These are phyloP conservation scores for Zelopaecilomyces penicillatus DNA, from an alignment of 2,329 filamentous ascomycete genomes.

Conservation along the genomic window DNA sequence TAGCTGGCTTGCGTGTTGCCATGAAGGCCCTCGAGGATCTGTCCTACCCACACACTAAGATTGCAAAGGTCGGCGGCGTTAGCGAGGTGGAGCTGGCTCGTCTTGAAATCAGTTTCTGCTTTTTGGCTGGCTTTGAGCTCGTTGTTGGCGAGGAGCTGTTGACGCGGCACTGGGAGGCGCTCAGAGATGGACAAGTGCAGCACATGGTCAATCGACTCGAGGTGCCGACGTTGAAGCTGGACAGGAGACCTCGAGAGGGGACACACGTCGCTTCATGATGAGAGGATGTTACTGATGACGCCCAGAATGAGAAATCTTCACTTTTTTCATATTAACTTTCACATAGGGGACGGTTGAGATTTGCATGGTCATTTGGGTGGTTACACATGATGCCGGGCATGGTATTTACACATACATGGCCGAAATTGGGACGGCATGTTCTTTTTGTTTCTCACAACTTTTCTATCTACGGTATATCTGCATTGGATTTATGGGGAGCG, in stretches of 20 bases:
- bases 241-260: slow-evolving; percentile 2
- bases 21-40: slow-evolving; percentile 95
- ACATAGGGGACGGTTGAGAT: no score
- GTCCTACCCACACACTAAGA: slow-evolving; percentile 73
- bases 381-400: no score
- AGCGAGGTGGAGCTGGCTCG: slow-evolving; percentile 71
- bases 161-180: slow-evolving; percentile 24
- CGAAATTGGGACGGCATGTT: no score
- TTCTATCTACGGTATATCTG: no score
- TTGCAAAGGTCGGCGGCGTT: slow-evolving; percentile 84
- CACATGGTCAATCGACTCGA: slow-evolving; percentile 17
- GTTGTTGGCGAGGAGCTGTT: slow-evolving; percentile 37
- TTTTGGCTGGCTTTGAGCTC: slow-evolving; percentile 76
- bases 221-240: slow-evolving; percentile 21
- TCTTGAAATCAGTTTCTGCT: slow-evolving; percentile 84
- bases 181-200: slow-evolving; percentile 22
- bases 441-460: no score
- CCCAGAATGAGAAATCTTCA: no score
- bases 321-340: no score
- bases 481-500: no score
- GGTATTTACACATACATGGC: no score
- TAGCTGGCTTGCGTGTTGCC: slow-evolving; percentile 77
- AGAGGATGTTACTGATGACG: no score
- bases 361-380: no score
- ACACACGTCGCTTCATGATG: no score